Evolutionary conservation across 2,329 filamentous ascomycete species (phyloP), one percentile per base, ranked within the genome.

Genomic region (Colletotrichum truncatum): DNA sequence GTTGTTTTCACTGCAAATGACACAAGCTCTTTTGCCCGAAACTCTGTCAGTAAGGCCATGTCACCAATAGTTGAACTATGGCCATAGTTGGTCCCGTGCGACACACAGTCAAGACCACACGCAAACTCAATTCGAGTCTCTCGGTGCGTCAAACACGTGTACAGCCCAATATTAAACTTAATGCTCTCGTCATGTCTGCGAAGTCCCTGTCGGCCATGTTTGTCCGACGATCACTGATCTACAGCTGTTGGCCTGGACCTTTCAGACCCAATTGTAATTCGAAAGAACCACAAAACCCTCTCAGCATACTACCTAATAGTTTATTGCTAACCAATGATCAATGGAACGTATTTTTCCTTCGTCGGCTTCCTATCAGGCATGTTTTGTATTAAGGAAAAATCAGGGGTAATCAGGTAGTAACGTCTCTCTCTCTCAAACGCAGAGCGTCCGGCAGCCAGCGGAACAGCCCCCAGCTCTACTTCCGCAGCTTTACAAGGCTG

Each of bases 21-120:
- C 36, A 52, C 61, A 46, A 39, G 54, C 54, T 59, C 32, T 36
- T 34, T 14, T 34, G 49, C 54, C 54, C 61, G 61, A 52, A 64
- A 64, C 54, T 64, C 45, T 64, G 54, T 59, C 30, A 46, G 14
- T 46, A 32, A 46, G 25, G 45, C 23, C 45, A 59, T 16, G 16
- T n/a, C 28, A 23, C 10, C 23, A 28, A 48, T 57, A 49, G 14
- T 51, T 41, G 43, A 26, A 36, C 16, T 38, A 11, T 45, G 54
- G 36, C 45, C 53, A 21, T 30, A 4, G 16, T 14, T 25, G 26
- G 61, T 54, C 45, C 32, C 26, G 61, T 59, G 54, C 54, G 26
- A 34, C 26, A 16, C 30, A 28, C 23, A 12, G 9, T 28, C 30
- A 36, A 63, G 51, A 63, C 43, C n/a, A 11, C 2, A 4, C 11